A percentile compares a stretch with the other conserved stretches of the same genome.
These are phyloP conservation scores for Luffa aegyptiaca DNA, from an alignment of 306 rosid species.

Conservation along the genomic window DNA sequence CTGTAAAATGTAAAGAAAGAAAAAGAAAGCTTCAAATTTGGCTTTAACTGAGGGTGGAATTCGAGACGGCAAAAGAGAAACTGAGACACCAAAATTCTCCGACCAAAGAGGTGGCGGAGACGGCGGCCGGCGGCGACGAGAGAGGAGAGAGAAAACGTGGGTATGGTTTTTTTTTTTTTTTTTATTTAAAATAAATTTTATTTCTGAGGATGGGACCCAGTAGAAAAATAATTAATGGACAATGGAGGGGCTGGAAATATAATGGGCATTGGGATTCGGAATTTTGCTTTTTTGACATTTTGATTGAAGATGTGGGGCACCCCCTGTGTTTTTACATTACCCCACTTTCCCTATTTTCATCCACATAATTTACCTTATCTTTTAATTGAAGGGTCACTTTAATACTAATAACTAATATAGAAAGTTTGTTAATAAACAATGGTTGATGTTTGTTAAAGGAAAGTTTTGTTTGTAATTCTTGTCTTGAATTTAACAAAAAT, in stretches of 20 bases:
- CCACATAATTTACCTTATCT: neutral
- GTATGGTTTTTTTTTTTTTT: neutral
- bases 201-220: neutral
- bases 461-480: neutral
- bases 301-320: neutral
- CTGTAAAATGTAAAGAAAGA: neutral
- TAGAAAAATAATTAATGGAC: neutral
- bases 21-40: neutral
- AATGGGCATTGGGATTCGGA: conserved; percentile 17
- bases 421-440: too few relatives aligned
- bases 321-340: neutral
- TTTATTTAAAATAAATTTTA: too few relatives aligned
- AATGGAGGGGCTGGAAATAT: neutral
- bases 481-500: neutral
- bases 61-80: neutral
- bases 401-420: neutral
- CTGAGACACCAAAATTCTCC: neutral
- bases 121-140: neutral
- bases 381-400: neutral
- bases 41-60: neutral
- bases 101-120: neutral
- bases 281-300: conserved; percentile 7
- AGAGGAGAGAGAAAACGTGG: neutral
- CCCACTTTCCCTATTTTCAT: neutral
- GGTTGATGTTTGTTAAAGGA: neutral